A percentile compares a stretch with the other conserved stretches of the same genome.
These are phyloP conservation scores for Crepidotus variabilis DNA, from an alignment of 768 basidiomycete species.

Conservation along the genomic window DNA sequence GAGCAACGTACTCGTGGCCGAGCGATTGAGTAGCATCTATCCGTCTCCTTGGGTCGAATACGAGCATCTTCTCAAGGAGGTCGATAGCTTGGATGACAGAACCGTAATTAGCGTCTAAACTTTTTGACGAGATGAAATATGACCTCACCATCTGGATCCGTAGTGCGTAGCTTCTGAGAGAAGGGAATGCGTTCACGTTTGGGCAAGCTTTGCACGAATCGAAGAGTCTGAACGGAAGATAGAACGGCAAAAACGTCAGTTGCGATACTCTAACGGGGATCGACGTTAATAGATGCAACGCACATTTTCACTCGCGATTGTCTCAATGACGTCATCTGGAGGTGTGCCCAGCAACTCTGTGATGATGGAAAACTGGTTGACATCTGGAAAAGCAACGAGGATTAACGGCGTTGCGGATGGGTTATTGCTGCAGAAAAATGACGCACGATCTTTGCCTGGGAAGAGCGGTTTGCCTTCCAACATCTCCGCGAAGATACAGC, in stretches of 20 bases:
- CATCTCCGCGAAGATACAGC: slow-evolving; percentile 99
- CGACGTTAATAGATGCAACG: slow-evolving; percentile 23
- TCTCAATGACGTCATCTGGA: slow-evolving; percentile 98
- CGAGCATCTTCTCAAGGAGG: slow-evolving; percentile 97
- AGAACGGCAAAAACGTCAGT: slow-evolving; percentile 3
- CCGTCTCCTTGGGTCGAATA: slow-evolving; percentile 96
- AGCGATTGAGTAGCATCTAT: slow-evolving; percentile 93
- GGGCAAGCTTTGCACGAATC: slow-evolving; percentile 97
- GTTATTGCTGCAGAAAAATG: slow-evolving; percentile 11
- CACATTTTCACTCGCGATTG: slow-evolving; percentile 97
- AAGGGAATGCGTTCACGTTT: slow-evolving; percentile 96
- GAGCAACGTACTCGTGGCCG: slow-evolving; percentile 89
- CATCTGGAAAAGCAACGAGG: slow-evolving; percentile 56
- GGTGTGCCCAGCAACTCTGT: slow-evolving; percentile 98
- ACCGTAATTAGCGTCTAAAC: slow-evolving; percentile 1
- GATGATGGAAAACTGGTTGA: slow-evolving; percentile 99
- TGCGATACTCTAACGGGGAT: slow-evolving; percentile 9
- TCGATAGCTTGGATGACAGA: slow-evolving; percentile 65
- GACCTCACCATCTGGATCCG: slow-evolving; percentile 75
- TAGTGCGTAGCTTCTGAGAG: slow-evolving; percentile 85
- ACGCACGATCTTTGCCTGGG: slow-evolving; percentile 98
- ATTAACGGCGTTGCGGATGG: not conserved
- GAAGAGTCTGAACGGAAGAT: slow-evolving; percentile 96
- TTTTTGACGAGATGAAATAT: not conserved
- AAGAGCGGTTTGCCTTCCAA: slow-evolving; percentile 97